Evolutionary conservation across 768 basidiomycete species (phyloP).

Genomic region (Clathrus columnatus): DNA sequence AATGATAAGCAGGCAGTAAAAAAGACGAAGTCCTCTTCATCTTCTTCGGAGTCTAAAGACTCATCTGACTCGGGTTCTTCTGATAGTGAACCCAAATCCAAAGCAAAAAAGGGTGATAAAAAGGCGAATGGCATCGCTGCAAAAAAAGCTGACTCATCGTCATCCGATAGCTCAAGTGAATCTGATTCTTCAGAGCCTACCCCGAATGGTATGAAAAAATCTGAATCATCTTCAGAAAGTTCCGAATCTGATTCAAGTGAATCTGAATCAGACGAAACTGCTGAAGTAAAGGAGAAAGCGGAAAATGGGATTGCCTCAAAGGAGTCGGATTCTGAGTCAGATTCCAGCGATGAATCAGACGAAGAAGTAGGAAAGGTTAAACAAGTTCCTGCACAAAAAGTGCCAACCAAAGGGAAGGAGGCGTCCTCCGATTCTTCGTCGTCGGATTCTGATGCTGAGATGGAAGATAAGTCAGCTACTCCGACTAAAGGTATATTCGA

Average conservation of each 20-base stretch:
- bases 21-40: slow-evolving; percentile 24
- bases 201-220: slow-evolving; percentile 19
- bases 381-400: slow-evolving; percentile 16
- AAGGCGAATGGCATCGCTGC: slow-evolving; percentile 1
- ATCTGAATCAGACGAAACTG: background rate
- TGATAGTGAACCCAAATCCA: background rate
- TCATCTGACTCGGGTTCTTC: background rate
- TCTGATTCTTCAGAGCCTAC: slow-evolving; percentile 31
- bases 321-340: slow-evolving; percentile 18
- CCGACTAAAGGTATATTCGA: slow-evolving; percentile 17
- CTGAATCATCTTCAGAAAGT: background rate
- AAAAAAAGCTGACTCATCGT: background rate
- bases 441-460: slow-evolving; percentile 33
- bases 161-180: slow-evolving; percentile 1
- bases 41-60: background rate
- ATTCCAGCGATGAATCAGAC: slow-evolving; percentile 16
- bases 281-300: background rate
- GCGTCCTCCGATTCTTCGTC: slow-evolving; percentile 14
- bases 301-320: slow-evolving; percentile 12
- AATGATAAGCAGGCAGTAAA: slow-evolving; percentile 25
- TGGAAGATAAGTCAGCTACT: slow-evolving; percentile 39
- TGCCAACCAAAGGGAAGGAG: slow-evolving; percentile 19
- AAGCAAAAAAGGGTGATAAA: slow-evolving; percentile 16
- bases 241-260: background rate
- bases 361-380: slow-evolving; percentile 25